phyloP scores from a whole-genome alignment of 768 basidiomycete genomes.

The Kwoniella sp. region DNA sequence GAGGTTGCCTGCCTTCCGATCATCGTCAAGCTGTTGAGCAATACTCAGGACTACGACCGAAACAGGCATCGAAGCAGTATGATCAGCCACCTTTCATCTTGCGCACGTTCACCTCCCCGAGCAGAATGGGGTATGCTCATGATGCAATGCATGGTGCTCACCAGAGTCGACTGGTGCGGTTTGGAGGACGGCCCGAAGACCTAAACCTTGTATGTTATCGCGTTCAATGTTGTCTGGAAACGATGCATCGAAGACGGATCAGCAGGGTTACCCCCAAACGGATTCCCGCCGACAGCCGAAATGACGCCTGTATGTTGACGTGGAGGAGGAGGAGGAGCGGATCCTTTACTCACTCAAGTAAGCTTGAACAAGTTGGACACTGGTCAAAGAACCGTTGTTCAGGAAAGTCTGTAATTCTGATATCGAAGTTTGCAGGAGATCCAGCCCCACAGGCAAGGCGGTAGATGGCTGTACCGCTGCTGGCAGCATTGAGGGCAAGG shows the following conservation, averaged over 20 bases:
- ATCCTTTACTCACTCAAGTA: constrained; percentile 28
- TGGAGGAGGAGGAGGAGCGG: not conserved
- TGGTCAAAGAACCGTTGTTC: constrained; percentile 30
- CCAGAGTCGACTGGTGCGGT: constrained; percentile 35
- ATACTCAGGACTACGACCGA: constrained; percentile 23
- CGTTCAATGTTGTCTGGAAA: constrained; percentile 32
- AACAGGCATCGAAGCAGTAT: not conserved
- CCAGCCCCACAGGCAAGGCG: constrained; percentile 6
- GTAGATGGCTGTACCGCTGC: not conserved
- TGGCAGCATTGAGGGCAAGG: not conserved
- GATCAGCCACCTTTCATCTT: too few species aligned
- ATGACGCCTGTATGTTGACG: too few species aligned
- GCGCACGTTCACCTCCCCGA: too few species aligned
- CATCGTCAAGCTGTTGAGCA: constrained; percentile 38
- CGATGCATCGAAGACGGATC: too few species aligned
- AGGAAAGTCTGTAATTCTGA: constrained; percentile 34
- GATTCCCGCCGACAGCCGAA: too few species aligned
- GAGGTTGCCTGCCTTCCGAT: constrained; percentile 21
- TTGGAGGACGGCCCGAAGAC: constrained; percentile 45
- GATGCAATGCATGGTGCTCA: too few species aligned
- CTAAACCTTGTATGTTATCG: constrained; percentile 40
- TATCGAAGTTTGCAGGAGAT: constrained; percentile 38
- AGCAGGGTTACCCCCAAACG: too few species aligned
- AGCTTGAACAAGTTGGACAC: constrained; percentile 32
- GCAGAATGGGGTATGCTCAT: too few species aligned